Conservation (phyloP, 805 yeast species). For the Saccharomycopsis fodiens region DNA sequence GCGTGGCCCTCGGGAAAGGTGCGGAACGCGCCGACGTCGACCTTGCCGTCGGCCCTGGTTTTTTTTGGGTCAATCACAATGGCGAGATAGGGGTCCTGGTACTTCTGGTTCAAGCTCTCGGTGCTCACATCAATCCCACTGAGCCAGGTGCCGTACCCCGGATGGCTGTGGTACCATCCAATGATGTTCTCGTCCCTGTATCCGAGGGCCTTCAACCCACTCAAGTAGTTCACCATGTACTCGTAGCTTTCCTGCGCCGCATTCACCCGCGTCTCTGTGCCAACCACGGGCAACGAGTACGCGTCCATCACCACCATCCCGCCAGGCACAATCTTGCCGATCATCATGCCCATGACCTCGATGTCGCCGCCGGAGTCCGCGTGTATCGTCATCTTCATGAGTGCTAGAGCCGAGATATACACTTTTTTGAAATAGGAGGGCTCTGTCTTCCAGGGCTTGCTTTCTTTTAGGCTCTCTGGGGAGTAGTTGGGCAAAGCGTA, state of each 20-base stretch:
- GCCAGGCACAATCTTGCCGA: conserved; percentile 58
- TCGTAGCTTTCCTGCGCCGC: conserved; percentile 93
- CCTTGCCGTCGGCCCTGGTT: conserved; percentile 51
- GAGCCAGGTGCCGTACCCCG: conserved; percentile 96
- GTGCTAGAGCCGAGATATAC: conserved; percentile 62
- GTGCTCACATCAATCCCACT: conserved; percentile 91
- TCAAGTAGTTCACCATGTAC: conserved; percentile 81
- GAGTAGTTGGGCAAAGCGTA: conserved; percentile 12
- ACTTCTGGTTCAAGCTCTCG: conserved; percentile 74
- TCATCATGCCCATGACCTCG: conserved; percentile 93
- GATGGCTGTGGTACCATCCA: conserved; percentile 98
- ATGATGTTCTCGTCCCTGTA: conserved; percentile 60
- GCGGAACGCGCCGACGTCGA: conserved; percentile 86
- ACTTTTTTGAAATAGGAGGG: conserved; percentile 55
- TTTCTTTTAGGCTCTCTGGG: conserved; percentile 6
- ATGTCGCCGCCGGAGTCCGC: conserved; percentile 79
- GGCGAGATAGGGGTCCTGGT: conserved; percentile 89
- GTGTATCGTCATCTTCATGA: conserved; percentile 70
- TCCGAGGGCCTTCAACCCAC: conserved; percentile 42
- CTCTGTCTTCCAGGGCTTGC: conserved; percentile 50
- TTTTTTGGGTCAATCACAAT: conserved; percentile 80
- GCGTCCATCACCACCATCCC: conserved; percentile 69
- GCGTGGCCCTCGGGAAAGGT: conserved; percentile 43
- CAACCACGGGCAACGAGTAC: conserved; percentile 86
- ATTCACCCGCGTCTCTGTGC: conserved; percentile 92